A percentile compares a stretch with the other conserved stretches of the same genome.
Conservation (phyloP, 805 yeast species). For the Candida ponderosae region DNA sequence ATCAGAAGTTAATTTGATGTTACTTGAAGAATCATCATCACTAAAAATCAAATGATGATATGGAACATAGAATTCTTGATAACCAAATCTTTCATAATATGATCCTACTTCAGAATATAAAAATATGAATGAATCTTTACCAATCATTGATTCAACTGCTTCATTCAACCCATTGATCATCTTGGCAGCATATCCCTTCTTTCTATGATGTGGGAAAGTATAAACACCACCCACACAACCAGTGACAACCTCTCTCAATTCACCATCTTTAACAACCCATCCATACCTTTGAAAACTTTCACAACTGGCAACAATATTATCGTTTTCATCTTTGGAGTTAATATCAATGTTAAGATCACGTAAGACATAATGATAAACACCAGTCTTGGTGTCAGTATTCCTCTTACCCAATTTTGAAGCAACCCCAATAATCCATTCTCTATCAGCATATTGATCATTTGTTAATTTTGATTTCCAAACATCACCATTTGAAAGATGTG, state of each 20-base stretch:
- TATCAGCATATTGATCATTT: constrained; percentile 26
- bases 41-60: constrained; percentile 20
- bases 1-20: too few relatives aligned
- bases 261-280: constrained; percentile 20
- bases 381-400: constrained; percentile 10
- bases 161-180: constrained; percentile 29
- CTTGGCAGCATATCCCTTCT: constrained; percentile 44
- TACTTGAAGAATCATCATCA: constrained; percentile 2
- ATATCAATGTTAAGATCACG: constrained; percentile 17
- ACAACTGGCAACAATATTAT: constrained; percentile 31
- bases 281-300: constrained; percentile 32
- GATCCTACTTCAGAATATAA: constrained; percentile 72
- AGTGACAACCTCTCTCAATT: constrained; percentile 22
- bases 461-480: constrained; percentile 27
- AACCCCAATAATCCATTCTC: constrained; percentile 26
- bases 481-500: constrained; percentile 26
- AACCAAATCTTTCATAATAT: constrained; percentile 60
- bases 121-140: constrained; percentile 26
- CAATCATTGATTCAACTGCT: constrained; percentile 26
- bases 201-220: constrained; percentile 39
- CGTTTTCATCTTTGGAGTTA: constrained; percentile 8
- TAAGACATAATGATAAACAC: constrained; percentile 28
- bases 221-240: constrained; percentile 53
- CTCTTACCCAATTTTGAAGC: constrained; percentile 19
- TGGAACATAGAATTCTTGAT: constrained; percentile 32